phyloP scores from a whole-genome alignment of 2,329 filamentous ascomycete species.

The Fusarium nematophilum region DNA sequence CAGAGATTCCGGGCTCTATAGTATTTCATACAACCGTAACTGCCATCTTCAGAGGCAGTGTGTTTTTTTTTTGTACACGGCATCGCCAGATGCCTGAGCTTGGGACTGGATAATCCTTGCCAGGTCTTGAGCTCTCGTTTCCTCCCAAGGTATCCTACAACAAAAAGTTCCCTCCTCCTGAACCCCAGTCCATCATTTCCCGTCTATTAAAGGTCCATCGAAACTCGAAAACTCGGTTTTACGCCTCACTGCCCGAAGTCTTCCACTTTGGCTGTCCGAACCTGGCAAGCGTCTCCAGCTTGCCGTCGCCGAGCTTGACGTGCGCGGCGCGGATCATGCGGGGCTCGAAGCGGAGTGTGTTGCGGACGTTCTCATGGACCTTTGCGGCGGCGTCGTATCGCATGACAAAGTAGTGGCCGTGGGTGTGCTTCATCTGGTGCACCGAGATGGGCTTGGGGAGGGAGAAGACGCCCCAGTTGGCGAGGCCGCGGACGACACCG shows the following conservation, averaged over 20 bases:
- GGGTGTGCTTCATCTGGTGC: conserved; percentile 84
- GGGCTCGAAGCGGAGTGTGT: conserved; percentile 85
- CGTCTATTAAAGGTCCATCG: conserved; percentile 4
- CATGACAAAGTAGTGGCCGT: conserved; percentile 98
- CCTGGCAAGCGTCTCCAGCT: conserved; percentile 62
- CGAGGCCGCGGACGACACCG: conserved; percentile 90
- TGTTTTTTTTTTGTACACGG: conserved; percentile 41
- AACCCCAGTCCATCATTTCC: not conserved
- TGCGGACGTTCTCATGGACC: conserved; percentile 80
- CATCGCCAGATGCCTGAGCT: conserved; percentile 38
- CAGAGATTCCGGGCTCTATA: conserved; percentile 38
- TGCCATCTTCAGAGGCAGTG: conserved; percentile 29
- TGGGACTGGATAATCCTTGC: conserved; percentile 6
- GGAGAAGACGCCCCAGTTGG: conserved; percentile 94
- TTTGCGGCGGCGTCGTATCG: conserved; percentile 85
- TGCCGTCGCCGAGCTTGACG: conserved; percentile 82
- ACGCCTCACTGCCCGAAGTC: conserved; percentile 49
- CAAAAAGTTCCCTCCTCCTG: conserved; percentile 1
- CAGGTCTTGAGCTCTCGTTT: conserved; percentile 2
- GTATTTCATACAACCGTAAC: conserved; percentile 42
- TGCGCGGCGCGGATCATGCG: conserved; percentile 88
- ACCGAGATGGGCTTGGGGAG: conserved; percentile 83
- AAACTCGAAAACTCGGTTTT: conserved; percentile 5
- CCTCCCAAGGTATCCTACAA: conserved; percentile 37
- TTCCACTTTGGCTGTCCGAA: conserved; percentile 65